Conservation (phyloP, 2,329 filamentous ascomycete genomes). For the Aspergillus texensis region DNA sequence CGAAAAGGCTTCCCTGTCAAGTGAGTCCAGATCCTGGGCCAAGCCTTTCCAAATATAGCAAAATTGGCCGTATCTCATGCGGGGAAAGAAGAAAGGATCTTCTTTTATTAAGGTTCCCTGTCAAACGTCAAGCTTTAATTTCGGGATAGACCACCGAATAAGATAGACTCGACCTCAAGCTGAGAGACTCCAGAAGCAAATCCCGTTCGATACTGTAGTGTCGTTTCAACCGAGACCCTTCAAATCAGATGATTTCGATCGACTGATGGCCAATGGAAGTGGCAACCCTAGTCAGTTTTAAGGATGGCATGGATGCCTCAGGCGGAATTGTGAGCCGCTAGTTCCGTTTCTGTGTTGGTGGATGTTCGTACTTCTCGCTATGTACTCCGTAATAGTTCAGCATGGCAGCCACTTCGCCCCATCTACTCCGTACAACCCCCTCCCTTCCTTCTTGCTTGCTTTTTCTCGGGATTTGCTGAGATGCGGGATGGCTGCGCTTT, state of each 20-base stretch:
- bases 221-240: background rate
- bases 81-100: background rate
- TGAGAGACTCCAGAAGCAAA: background rate
- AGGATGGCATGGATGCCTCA: background rate
- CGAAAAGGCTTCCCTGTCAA: background rate
- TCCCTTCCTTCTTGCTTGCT: background rate
- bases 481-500: background rate
- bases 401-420: too few species aligned
- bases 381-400: too few species aligned
- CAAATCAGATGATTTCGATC: background rate
- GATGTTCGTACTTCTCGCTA: too few species aligned
- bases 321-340: background rate
- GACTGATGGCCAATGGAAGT: background rate
- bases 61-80: background rate
- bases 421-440: too few species aligned
- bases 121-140: background rate
- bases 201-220: background rate
- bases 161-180: background rate
- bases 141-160: background rate
- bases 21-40: background rate
- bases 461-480: conserved; percentile 1
- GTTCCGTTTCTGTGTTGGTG: too few species aligned
- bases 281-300: background rate
- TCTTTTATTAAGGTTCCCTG: background rate
- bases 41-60: background rate